Base-by-base conservation (phyloP, 179 eudicot genomes). In the Patellifolia procumbens region DNA sequence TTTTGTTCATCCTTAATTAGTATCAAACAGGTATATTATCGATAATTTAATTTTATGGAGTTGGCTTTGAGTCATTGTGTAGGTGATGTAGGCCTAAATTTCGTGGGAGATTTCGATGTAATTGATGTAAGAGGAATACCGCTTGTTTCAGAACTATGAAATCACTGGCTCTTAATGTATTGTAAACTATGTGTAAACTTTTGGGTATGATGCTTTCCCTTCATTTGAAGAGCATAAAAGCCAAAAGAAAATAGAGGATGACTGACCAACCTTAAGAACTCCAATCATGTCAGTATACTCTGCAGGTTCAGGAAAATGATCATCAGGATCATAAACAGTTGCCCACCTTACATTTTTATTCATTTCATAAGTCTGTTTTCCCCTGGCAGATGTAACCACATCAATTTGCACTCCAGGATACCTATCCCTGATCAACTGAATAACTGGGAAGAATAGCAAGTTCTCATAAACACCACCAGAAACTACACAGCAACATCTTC, bases 301-400 rank as follows among this genome's bases (percentile, higher is more conserved):
- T 0, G 84, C 88, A 0, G 98, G 97, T 3, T 88, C 98, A 62
- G 98, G 95, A 34, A 86, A 93, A 53, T 88, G 73, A 62, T 84
- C 87, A 68, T 93, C 98, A 13, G 85, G 82, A 68, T 93, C 98
- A 71, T 86, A 90, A 35, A 48, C 95, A 85, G 77, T 76, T 74
- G 95, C 89, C 93, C 95, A 93, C 73, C 98, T 93, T 63, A 93
- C 97, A 86, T 93, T 93, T 76, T 91, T 93, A 72, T 93, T 93
- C 83, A 91, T 37, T 81, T 93, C 97, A 79, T 89, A 93, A 43
- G 86, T 77, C 83, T 93, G 98, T 68, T 91, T 93, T 66, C 98
- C 97, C 68, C 98, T 89, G 1, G 78, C 87, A 0, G 90, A 64
- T 29, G 93, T 55, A 45, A 93, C 16, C 66, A 93, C 82, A 78